Evolutionary conservation across 1,139 yeast genomes (phyloP).

Genomic region (Sugiyamaella xylanicola): DNA sequence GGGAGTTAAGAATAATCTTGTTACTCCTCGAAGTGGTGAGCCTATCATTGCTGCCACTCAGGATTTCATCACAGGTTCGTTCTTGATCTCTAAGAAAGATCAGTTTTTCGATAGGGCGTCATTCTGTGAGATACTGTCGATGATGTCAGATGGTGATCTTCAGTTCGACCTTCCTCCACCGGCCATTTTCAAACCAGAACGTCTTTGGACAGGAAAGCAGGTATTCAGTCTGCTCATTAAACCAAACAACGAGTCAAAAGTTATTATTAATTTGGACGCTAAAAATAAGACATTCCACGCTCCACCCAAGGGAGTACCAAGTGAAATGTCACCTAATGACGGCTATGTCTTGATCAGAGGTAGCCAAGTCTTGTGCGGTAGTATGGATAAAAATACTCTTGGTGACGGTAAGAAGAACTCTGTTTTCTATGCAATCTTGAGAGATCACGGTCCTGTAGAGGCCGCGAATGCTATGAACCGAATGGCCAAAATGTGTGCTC

Average conservation of each 20-base stretch:
- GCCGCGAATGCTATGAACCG: constrained; percentile 97
- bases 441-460: constrained; percentile 94
- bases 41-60: constrained; percentile 99
- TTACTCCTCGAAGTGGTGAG: constrained; percentile 97
- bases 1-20: constrained; percentile 95
- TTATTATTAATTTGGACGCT: constrained; percentile 88
- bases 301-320: constrained; percentile 70
- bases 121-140: constrained; percentile 76
- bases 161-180: constrained; percentile 97
- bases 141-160: constrained; percentile 92
- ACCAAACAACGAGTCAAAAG: constrained; percentile 76
- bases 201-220: constrained; percentile 97
- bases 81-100: constrained; percentile 88
- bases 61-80: constrained; percentile 97
- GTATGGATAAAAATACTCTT: constrained; percentile 93
- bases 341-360: constrained; percentile 91
- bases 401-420: constrained; percentile 99
- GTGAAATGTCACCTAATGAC: constrained; percentile 97
- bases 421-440: constrained; percentile 87
- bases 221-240: constrained; percentile 82
- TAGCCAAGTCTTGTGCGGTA: constrained; percentile 85
- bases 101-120: constrained; percentile 88
- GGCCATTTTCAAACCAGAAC: constrained; percentile 82
- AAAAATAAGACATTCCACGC: constrained; percentile 84
- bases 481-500: constrained; percentile 97